phyloP scores from a whole-genome alignment of 768 basidiomycete species.

The Holtermannia corniformis region DNA sequence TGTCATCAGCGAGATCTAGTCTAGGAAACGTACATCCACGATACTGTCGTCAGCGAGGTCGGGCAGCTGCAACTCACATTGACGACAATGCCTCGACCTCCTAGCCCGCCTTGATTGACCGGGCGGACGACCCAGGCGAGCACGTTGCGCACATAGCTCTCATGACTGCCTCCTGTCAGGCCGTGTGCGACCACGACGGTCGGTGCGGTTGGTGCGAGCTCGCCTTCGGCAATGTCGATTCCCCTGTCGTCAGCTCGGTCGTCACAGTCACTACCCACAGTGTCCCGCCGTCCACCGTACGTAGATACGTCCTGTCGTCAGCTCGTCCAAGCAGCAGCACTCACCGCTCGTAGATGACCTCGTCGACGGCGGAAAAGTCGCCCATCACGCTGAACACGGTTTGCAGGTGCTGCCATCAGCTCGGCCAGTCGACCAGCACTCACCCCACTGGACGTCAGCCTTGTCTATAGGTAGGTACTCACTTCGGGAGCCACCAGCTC shows the following conservation, averaged over 20 bases:
- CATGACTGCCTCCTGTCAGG: constrained; percentile 48
- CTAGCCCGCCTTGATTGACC: constrained; percentile 69
- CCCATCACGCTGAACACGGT: constrained; percentile 43
- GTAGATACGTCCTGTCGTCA: constrained; percentile 38
- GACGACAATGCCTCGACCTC: constrained; percentile 53
- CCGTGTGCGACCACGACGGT: constrained; percentile 38
- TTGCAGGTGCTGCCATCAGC: constrained; percentile 43
- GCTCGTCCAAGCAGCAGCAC: constrained; percentile 3
- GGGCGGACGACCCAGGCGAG: constrained; percentile 63
- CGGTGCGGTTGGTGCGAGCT: constrained; percentile 20
- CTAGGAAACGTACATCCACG: constrained; percentile 62
- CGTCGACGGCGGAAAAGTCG: constrained; percentile 42
- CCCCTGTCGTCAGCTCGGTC: constrained; percentile 11
- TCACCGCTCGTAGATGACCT: constrained; percentile 42
- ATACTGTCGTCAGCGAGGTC: constrained; percentile 43
- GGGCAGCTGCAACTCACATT: constrained; percentile 24
- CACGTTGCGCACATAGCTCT: constrained; percentile 77
- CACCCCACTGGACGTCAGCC: not conserved
- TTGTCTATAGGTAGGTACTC: constrained; percentile 1
- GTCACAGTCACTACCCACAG: constrained; percentile 23
- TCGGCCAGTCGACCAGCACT: no score
- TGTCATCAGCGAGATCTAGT: not conserved
- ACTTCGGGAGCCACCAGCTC: constrained; percentile 41
- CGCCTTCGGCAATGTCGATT: constrained; percentile 29
- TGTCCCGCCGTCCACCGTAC: constrained; percentile 45